Base-by-base conservation (phyloP, 768 basidiomycete species). In the Austroboletus eburneus region DNA sequence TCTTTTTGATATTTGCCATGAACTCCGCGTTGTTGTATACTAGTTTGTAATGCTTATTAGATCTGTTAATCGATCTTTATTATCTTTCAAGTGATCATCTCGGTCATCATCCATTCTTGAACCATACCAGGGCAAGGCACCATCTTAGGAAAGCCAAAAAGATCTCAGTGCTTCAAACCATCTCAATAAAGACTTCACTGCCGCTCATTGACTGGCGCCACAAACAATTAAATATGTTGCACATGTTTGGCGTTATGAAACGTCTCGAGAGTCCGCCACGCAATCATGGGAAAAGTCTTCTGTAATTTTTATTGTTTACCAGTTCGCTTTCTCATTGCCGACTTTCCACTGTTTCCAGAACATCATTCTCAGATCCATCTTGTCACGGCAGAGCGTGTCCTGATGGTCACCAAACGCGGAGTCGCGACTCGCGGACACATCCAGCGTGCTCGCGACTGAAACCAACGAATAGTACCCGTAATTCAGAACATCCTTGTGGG, bases 11-110 rank as follows among this genome's bases (percentile, higher is more conserved):
- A 49, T 55, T 50, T 64, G 51, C 47, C 43, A 13, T 51, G 37
- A 43, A 29, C 25, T 20, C 35, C 14, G n/a, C n/a, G 37, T 42
- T 59, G 62, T 62, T 66, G 66, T 68, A 68, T 61, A 55, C 49
- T 62, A 66, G 53, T 22, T 66, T 45, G 52, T 41, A 38, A 23
- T 66, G 67, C 51, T 43, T 42, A 27, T 27, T 10, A 27, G 47
- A 64, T 58, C 40, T 53, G 3, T 50, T 62, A 68, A 66, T 68
- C 22, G 27, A 64, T 47, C 27, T 34, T 40, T 9, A 27, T 33
- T 12, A 33, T 33, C 32, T 33, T 14, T 33, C 29, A 7, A 29
- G 29, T 29, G 29, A 13, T 16, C 16, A 33, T 33, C 32, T 12
- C 32, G 12, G 16, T 33, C 25, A 27, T 10, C 6, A 27, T 10